phyloP scores from a whole-genome alignment of 192 early-diverging fungal genomes.

The Helicostylum pulchrum region DNA sequence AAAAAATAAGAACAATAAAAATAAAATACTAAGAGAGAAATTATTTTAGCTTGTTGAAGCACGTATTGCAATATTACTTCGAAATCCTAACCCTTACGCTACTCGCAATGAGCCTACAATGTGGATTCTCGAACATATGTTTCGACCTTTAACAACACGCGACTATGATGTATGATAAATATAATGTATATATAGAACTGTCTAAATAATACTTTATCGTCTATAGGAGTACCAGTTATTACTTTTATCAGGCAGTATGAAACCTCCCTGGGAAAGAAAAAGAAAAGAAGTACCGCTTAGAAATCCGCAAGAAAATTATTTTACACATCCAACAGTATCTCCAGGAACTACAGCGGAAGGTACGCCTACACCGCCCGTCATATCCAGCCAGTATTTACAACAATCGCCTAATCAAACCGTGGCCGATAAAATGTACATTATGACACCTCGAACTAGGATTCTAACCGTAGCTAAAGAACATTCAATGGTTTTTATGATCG shows the following conservation, averaged over 20 bases:
- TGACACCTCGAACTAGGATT: constrained; percentile 69
- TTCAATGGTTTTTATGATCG: constrained; percentile 65
- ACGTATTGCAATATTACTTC: constrained; percentile 26
- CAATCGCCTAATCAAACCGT: neutral
- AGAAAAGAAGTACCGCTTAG: constrained; percentile 1
- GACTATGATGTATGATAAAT: constrained; percentile 23
- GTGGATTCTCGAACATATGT: constrained; percentile 39
- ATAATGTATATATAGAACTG: neutral
- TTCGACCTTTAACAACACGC: constrained; percentile 26
- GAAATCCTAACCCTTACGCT: constrained; percentile 13
- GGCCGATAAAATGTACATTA: constrained; percentile 32
- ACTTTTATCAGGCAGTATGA: neutral
- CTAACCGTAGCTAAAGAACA: constrained; percentile 54
- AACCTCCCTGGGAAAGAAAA: constrained; percentile 14
- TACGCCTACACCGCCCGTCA: neutral
- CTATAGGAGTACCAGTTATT: constrained; percentile 7
- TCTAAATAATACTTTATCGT: neutral
- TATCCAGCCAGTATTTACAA: neutral
- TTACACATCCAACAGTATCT: neutral
- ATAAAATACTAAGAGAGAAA: too few species aligned
- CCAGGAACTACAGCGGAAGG: neutral
- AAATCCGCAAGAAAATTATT: neutral
- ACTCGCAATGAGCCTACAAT: constrained; percentile 32
- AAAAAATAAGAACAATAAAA: too few species aligned
- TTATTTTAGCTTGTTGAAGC: constrained; percentile 19